These are phyloP conservation scores for Phytophthora foliorum DNA, from an alignment of 352 stramenopile species.

Conservation along the genomic window DNA sequence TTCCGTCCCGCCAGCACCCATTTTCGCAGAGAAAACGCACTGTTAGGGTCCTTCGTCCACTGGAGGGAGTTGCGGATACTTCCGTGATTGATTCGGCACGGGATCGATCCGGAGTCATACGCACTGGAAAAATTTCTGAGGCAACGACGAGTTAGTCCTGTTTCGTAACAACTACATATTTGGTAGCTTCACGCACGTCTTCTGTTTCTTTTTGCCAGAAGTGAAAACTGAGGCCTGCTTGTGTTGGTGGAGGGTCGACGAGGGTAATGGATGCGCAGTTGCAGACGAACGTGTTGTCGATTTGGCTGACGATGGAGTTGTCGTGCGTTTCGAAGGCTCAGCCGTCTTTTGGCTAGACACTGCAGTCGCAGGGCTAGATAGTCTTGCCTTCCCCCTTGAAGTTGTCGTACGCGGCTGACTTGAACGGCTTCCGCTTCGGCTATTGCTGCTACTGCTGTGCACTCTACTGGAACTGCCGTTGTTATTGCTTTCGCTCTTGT, in stretches of 20 bases:
- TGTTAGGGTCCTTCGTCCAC: conserved; percentile 74
- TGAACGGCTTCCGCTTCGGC: conserved; percentile 26
- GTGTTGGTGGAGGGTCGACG: conserved; percentile 69
- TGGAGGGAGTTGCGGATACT: conserved; percentile 80
- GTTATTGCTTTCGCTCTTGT: no score
- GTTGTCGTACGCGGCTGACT: conserved; percentile 15
- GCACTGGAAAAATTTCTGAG: conserved; percentile 74
- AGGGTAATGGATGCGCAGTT: conserved; percentile 54
- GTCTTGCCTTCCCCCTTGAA: conserved; percentile 24
- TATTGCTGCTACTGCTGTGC: conserved; percentile 9
- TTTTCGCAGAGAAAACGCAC: conserved; percentile 28
- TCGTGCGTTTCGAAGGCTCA: conserved; percentile 21
- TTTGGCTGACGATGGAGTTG: conserved; percentile 19
- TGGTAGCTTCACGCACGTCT: conserved; percentile 54
- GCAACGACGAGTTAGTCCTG: conserved; percentile 12
- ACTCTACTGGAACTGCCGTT: conserved; percentile 20
- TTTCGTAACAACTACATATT: background rate
- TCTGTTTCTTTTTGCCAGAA: conserved; percentile 79
- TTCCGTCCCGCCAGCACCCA: background rate
- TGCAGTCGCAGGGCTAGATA: conserved; percentile 12
- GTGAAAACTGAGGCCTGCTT: conserved; percentile 81
- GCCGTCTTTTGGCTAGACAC: conserved; percentile 24
- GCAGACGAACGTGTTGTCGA: conserved; percentile 3
- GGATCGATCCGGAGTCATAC: conserved; percentile 76
- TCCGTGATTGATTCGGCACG: conserved; percentile 84